Percentiles rank a stretch among this genome's conserved stretches.
Conservation (phyloP, 768 basidiomycete species). For the Suillus plorans region DNA sequence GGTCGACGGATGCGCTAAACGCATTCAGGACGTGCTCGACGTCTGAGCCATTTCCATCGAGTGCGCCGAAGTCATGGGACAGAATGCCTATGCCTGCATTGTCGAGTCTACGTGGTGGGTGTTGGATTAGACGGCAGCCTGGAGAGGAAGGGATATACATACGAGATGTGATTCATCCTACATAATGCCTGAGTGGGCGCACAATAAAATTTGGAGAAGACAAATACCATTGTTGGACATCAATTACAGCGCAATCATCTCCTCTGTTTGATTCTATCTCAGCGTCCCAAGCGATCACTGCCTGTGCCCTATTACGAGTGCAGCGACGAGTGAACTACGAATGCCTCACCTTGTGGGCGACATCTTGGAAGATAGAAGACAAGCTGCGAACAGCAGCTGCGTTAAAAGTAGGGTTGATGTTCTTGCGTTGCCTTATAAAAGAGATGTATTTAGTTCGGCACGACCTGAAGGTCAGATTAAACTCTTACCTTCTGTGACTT, state of each 20-base stretch:
- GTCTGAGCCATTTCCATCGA: too few relatives aligned
- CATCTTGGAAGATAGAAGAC: constrained; percentile 46
- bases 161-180: not conserved
- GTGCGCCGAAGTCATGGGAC: too few relatives aligned
- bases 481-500: too few relatives aligned
- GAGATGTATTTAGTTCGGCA: too few relatives aligned
- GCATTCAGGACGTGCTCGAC: too few relatives aligned
- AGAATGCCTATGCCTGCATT: too few relatives aligned
- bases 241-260: not conserved
- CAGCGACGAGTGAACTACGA: not conserved
- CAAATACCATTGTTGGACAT: not conserved
- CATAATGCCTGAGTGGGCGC: not conserved
- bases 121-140: not conserved
- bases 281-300: not conserved
- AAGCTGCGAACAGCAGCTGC: too few relatives aligned
- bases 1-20: too few relatives aligned
- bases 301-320: not conserved
- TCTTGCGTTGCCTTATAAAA: too few relatives aligned
- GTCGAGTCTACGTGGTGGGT: not conserved
- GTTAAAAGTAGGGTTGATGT: too few relatives aligned
- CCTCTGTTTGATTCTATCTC: not conserved
- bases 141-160: not conserved
- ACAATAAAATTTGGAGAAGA: not conserved
- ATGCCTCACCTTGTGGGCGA: constrained; percentile 45
- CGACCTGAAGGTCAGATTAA: too few relatives aligned